Base-by-base conservation (phyloP, 2,329 filamentous ascomycete genomes). In the Ophiostoma triangulosporum region DNA sequence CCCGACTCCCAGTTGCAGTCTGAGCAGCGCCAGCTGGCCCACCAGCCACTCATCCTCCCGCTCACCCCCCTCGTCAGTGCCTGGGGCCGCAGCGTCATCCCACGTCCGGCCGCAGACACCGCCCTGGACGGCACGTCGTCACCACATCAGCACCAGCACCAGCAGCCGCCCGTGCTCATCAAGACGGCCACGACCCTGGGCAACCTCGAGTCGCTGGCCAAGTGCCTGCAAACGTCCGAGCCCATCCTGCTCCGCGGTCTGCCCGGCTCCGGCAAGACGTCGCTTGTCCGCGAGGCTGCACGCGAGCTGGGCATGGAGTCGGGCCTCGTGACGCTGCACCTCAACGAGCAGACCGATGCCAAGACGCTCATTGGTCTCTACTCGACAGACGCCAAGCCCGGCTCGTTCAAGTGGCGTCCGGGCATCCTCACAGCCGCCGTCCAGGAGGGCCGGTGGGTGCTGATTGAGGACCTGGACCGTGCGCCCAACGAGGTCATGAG, bases 301-400 rank as follows among this genome's bases (percentile, higher is more conserved):
- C 80, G 79, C 61, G 79, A 84, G 60, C 78, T 97, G 53, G 86
- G 86, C 57, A 88, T 88, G 68, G 79, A 86, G 22, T 78, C 83
- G 6, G 80, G 79, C 56, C 89, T 98, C 81, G 85, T 98, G 51
- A 97, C 91, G 3, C 74, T 99, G 29, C 91, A 98, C 67, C 73
- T 99, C 32, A 98, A 98, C 64, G 93, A 97, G 68, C 94, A 99
- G 67, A 97, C 90, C 2, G 93, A 99, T 68, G 90, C 91, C 0
- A 99, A 98, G 68, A 86, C 95, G 71, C 79, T 99, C 38, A 81
- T 98, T 58, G 93, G 93, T 3, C 81, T 97, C 65, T 97, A 99
- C 68, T 87, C 91, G 1, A 93, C 89, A 22, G 90, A 89, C 55
- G 80, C 85, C 15, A 86, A 84, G 57, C 90, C 89, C 1, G 90